phyloP scores from a whole-genome alignment of 148 eudicot genomes.

The Drosera capensis region DNA sequence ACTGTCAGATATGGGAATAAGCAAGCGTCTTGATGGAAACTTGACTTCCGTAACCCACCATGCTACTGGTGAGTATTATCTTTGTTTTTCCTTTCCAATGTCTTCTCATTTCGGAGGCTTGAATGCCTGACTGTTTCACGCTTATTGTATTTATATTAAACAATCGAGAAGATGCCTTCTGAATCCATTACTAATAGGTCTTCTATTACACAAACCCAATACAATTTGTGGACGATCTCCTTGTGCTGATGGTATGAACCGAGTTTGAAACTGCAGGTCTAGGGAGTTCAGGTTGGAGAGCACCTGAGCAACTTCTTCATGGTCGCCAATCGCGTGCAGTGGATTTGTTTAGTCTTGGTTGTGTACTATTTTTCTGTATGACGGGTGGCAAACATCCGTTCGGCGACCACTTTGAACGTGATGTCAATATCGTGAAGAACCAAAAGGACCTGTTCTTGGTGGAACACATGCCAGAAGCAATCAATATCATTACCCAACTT shows the following conservation, averaged over 20 bases:
- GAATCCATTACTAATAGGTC: too few relatives aligned
- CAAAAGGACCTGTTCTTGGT: conserved; percentile 53
- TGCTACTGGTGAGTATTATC: conserved; percentile 60
- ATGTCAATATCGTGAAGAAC: conserved; percentile 66
- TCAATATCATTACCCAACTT: conserved; percentile 51
- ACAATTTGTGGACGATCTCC: too few relatives aligned
- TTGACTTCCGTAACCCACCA: conserved; percentile 72
- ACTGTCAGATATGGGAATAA: conserved; percentile 96
- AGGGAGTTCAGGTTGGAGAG: conserved; percentile 99
- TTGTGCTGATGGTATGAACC: background rate
- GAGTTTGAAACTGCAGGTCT: too few relatives aligned
- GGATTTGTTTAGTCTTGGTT: conserved; percentile 83
- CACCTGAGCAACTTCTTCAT: conserved; percentile 83
- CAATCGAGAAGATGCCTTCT: too few relatives aligned
- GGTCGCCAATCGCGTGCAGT: conserved; percentile 94
- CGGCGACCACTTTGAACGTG: conserved; percentile 77
- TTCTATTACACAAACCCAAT: too few relatives aligned
- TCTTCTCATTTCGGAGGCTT: background rate
- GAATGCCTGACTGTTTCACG: too few relatives aligned
- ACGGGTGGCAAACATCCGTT: conserved; percentile 90
- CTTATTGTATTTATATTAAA: too few relatives aligned
- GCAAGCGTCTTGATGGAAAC: conserved; percentile 73
- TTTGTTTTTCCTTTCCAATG: background rate
- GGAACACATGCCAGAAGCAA: conserved; percentile 80
- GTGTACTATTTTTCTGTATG: conserved; percentile 73